These are phyloP conservation scores for Alternaria incomplexa DNA, from an alignment of 2,329 filamentous ascomycete species.

Conservation along the genomic window DNA sequence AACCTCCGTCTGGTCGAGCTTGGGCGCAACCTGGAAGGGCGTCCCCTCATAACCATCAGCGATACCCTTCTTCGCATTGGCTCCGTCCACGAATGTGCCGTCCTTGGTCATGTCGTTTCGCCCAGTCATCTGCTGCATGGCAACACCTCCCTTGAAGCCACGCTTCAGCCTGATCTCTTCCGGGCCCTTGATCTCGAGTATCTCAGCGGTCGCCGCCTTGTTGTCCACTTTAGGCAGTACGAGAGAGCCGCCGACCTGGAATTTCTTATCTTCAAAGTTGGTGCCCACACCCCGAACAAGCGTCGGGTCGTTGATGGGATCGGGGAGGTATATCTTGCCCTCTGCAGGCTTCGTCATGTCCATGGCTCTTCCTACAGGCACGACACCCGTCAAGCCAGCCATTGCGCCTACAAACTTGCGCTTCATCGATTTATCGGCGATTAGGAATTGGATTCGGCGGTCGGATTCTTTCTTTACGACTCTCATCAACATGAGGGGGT, in stretches of 20 bases:
- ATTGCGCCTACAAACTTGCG: constrained; percentile 87
- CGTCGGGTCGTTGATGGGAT: constrained; percentile 83
- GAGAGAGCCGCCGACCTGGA: constrained; percentile 72
- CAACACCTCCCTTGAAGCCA: constrained; percentile 77
- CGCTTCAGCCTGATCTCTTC: constrained; percentile 88
- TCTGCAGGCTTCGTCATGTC: constrained; percentile 81
- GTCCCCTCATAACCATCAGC: constrained; percentile 71
- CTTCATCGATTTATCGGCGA: constrained; percentile 93
- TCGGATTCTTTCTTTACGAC: constrained; percentile 85
- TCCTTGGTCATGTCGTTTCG: constrained; percentile 73
- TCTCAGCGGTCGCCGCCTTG: constrained; percentile 80
- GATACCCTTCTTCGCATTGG: constrained; percentile 59
- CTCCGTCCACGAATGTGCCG: constrained; percentile 65
- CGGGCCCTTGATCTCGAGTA: constrained; percentile 78
- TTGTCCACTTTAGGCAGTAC: constrained; percentile 87
- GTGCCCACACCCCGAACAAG: constrained; percentile 81
- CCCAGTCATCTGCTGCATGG: constrained; percentile 82
- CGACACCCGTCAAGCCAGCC: constrained; percentile 82
- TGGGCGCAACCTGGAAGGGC: constrained; percentile 86
- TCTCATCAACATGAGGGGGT: constrained; percentile 91
- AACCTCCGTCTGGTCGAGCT: constrained; percentile 91
- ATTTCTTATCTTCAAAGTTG: constrained; percentile 70
- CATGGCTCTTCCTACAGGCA: constrained; percentile 91
- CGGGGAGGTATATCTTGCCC: constrained; percentile 86
- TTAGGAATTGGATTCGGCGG: constrained; percentile 88